A percentile compares a stretch with the other conserved stretches of the same genome.
Conservation (phyloP, 352 stramenopile species). For the Elongisporangium senticosum region DNA sequence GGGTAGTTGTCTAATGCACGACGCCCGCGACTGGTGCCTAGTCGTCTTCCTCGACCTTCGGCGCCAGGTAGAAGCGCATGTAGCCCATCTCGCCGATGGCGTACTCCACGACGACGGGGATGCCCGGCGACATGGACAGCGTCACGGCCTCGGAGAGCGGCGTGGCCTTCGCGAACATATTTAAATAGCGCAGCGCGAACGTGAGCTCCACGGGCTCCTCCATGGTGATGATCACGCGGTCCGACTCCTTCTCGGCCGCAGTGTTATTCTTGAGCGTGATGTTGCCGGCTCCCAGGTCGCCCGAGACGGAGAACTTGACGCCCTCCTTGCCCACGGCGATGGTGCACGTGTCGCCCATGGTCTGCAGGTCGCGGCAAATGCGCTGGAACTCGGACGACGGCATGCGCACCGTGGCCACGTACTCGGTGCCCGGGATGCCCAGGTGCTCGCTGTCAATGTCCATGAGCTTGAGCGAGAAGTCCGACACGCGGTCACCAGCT, state of each 20-base stretch:
- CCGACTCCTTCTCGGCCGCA: constrained; percentile 80
- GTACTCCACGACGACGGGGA: constrained; percentile 99
- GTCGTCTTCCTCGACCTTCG: constrained; percentile 99
- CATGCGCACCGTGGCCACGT: constrained; percentile 95
- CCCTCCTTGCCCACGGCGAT: constrained; percentile 97
- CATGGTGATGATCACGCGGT: constrained; percentile 97
- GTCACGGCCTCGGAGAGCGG: constrained; percentile 93
- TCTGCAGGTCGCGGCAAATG: constrained; percentile 97
- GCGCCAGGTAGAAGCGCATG: constrained; percentile 99
- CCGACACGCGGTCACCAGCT: constrained; percentile 90
- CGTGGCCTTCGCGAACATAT: constrained; percentile 99
- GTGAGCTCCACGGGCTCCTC: constrained; percentile 98
- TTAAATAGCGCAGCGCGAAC: constrained; percentile 99
- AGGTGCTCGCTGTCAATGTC: constrained; percentile 99
- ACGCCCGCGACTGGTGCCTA: constrained; percentile 22
- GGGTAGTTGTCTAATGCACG: constrained; percentile 6
- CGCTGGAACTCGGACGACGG: constrained; percentile 96
- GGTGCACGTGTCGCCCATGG: constrained; percentile 97
- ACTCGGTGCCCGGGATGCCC: constrained; percentile 98
- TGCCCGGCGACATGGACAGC: constrained; percentile 96
- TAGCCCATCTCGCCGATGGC: constrained; percentile 96
- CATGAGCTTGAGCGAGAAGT: constrained; percentile 99
- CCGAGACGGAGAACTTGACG: constrained; percentile 95
- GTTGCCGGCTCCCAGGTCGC: constrained; percentile 96
- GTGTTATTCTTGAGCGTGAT: constrained; percentile 91